phyloP scores from a whole-genome alignment of 2,329 filamentous ascomycete genomes.

The Rhinocladiella similis region DNA sequence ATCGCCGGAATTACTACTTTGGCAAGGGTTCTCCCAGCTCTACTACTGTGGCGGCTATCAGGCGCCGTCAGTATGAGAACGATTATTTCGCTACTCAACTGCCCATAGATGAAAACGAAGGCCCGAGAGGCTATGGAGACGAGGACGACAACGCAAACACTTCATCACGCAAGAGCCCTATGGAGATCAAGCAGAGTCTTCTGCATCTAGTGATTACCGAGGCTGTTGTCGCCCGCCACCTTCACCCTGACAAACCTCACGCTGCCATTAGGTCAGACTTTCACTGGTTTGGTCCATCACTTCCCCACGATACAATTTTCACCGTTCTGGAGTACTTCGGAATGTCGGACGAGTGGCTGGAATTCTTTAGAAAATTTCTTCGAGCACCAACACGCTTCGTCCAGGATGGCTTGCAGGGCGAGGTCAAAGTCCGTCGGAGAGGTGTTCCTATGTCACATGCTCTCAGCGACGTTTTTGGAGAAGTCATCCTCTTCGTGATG shows the following conservation, averaged over 20 bases:
- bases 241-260: conserved; percentile 15
- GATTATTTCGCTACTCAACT: conserved; percentile 60
- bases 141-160: conserved; percentile 31
- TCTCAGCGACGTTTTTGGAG: conserved; percentile 61
- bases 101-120: conserved; percentile 42
- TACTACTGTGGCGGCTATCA: conserved; percentile 34
- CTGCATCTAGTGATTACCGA: conserved; percentile 59
- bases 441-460: conserved; percentile 62
- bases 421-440: conserved; percentile 50
- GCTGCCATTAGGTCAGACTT: conserved; percentile 59
- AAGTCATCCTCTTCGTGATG: conserved; percentile 63
- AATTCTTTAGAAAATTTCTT: conserved; percentile 61
- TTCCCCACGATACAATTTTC: conserved; percentile 62
- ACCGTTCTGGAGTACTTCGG: conserved; percentile 60
- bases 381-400: conserved; percentile 60
- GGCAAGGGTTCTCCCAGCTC: conserved; percentile 20
- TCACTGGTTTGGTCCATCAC: conserved; percentile 57
- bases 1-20: conserved; percentile 50
- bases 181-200: conserved; percentile 56
- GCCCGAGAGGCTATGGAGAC: conserved; percentile 42
- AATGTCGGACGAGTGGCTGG: conserved; percentile 56
- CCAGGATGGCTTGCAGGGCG: conserved; percentile 51
- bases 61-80: conserved; percentile 40
- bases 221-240: conserved; percentile 46
- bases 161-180: conserved; percentile 39